Percentiles rank a stretch among this genome's conserved stretches.
These are phyloP conservation scores for Blastobotrys apis DNA, from an alignment of 1,139 yeast genomes.

Conservation along the genomic window DNA sequence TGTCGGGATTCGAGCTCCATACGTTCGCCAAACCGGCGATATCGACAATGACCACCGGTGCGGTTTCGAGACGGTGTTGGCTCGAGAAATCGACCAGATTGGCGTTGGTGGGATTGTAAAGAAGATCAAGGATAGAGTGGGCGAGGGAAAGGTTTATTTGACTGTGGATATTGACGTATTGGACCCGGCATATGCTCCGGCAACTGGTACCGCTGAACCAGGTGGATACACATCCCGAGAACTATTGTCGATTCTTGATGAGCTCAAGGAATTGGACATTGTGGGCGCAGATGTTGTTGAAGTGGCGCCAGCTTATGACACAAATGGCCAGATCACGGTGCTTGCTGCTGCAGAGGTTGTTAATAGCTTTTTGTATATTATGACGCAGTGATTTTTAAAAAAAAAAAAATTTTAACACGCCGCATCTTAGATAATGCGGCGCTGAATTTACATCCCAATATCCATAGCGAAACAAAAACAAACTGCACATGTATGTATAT, in stretches of 20 bases:
- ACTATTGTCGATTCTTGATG: slow-evolving; percentile 55
- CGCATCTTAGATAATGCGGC: neutral
- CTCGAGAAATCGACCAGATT: slow-evolving; percentile 62
- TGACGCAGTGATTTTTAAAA: slow-evolving; percentile 16
- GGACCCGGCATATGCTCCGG: slow-evolving; percentile 78
- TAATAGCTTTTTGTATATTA: slow-evolving; percentile 23
- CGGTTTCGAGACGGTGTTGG: slow-evolving; percentile 57
- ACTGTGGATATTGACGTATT: slow-evolving; percentile 74
- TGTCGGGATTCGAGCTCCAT: slow-evolving; percentile 65
- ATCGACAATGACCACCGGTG: slow-evolving; percentile 59
- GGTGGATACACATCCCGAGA: slow-evolving; percentile 80
- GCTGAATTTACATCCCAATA: too few relatives aligned
- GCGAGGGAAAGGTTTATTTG: slow-evolving; percentile 62
- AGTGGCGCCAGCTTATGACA: slow-evolving; percentile 69
- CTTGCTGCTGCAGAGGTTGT: slow-evolving; percentile 75
- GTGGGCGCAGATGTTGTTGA: slow-evolving; percentile 81
- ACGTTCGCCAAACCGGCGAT: slow-evolving; percentile 37
- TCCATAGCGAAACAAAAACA: too few relatives aligned
- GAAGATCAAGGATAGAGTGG: slow-evolving; percentile 48
- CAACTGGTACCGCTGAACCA: slow-evolving; percentile 79
- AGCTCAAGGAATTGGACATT: slow-evolving; percentile 52
- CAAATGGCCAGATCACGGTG: slow-evolving; percentile 59
- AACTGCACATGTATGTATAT: too few relatives aligned
- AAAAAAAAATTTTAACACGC: neutral
- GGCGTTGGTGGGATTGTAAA: slow-evolving; percentile 47